Evolutionary conservation across 805 yeast genomes (phyloP), one percentile per base, ranked within the genome.

Genomic region (Nematodospora valgi): DNA sequence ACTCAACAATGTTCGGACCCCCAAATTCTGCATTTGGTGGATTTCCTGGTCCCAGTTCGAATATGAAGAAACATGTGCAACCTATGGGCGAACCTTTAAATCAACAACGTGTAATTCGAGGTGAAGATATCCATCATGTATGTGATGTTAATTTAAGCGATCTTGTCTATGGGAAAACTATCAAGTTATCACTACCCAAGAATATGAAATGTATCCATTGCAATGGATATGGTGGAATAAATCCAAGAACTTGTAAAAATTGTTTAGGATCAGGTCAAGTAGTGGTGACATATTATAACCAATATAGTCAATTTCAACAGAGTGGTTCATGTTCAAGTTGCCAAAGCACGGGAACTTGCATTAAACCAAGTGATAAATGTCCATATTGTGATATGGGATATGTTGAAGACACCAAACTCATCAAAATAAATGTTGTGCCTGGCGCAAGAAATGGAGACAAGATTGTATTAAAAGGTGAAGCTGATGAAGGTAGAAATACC

Each of bases 401-500:
- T 39, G 44, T 64, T 12, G 64, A 70, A 39, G 74, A 64, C 28
- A 63, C 72, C 22, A 74, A 74, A 39, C 64, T 80, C 7, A 55
- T 82, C 20, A 67, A 70, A 31, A 68, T 81, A 6, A 58, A 59
- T n/a, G 62, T 80, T 2, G 67, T 70, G 12, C 77, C 79, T 3
- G 89, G 89, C 2, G 62, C 76, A 26, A 56, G 58, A 27, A 53
- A 71, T 32, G 78, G 80, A 0, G 78, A 77, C 41, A 57, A 62
- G 29, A 67, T 80, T 13, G 59, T 76, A 1, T 56, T 80, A 14
- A 59, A 69, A n/a, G 75, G 79, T 5, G 80, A 75, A 46, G 85
- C 81, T 0, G 88, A 82, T 48, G 83, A 81, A 52, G 82, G 78
- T 0, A 52, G 72, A 13, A 65, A 70, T 40, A 59, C 76, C 3